Evolutionary conservation across 2,329 filamentous ascomycete species (phyloP).

Genomic region (Pseudogymnoascus sp.): DNA sequence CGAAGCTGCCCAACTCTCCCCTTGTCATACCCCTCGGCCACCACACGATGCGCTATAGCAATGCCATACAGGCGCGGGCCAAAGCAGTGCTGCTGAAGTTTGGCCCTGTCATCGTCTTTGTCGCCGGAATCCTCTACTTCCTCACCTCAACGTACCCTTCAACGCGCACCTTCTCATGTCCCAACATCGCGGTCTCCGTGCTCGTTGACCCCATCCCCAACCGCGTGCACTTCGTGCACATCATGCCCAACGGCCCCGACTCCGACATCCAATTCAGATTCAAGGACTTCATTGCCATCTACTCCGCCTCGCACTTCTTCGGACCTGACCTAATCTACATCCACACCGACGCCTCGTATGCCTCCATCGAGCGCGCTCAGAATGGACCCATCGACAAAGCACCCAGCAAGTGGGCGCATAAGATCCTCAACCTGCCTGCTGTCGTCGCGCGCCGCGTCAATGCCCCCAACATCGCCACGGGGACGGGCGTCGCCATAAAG

Average conservation of each 20-base stretch:
- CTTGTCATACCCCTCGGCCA: neutral
- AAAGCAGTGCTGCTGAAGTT: neutral
- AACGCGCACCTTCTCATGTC: neutral
- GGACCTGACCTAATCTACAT: constrained; percentile 22
- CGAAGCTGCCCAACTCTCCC: neutral
- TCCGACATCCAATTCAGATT: constrained; percentile 18
- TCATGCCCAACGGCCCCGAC: constrained; percentile 15
- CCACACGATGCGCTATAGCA: neutral
- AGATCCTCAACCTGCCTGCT: constrained; percentile 18
- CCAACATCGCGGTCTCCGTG: neutral
- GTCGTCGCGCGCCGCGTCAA: constrained; percentile 16
- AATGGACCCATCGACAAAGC: neutral
- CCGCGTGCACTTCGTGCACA: constrained; percentile 24
- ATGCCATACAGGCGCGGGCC: neutral
- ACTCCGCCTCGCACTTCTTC: constrained; percentile 20
- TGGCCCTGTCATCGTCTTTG: neutral
- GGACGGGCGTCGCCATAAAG: constrained; percentile 15
- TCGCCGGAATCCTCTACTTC: neutral
- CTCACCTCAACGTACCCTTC: neutral
- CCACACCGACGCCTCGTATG: constrained; percentile 21
- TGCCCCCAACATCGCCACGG: constrained; percentile 12
- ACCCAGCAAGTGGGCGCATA: constrained; percentile 19
- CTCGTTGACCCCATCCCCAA: constrained; percentile 18
- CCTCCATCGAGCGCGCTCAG: constrained; percentile 14
- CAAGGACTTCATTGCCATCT: constrained; percentile 21